A percentile compares a stretch with the other conserved stretches of the same genome.
phyloP scores from a whole-genome alignment of 805 yeast genomes.

The Ogataea saltuana region DNA sequence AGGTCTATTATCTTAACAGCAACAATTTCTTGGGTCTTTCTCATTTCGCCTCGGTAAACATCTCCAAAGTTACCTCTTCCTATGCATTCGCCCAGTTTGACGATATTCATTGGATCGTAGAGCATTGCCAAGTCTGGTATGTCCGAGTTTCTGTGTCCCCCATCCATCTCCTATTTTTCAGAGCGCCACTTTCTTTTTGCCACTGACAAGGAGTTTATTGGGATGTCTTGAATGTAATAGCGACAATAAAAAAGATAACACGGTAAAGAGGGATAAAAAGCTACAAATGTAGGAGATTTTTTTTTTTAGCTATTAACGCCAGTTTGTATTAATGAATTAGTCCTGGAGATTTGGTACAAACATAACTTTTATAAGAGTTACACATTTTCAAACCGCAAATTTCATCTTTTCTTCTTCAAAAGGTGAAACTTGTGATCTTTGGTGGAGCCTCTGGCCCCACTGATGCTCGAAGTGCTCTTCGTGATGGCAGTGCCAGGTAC shows the following conservation, averaged over 20 bases:
- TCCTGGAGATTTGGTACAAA: not conserved
- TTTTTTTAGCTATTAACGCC: slow-evolving; percentile 1
- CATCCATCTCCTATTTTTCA: slow-evolving; percentile 6
- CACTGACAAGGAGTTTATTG: too few species aligned
- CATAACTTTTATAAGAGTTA: too few species aligned
- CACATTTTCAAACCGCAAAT: too few species aligned
- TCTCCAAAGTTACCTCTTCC: slow-evolving; percentile 90
- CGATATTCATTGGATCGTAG: slow-evolving; percentile 22
- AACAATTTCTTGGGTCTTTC: slow-evolving; percentile 45
- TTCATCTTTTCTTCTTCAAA: slow-evolving; percentile 27
- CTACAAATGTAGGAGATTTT: slow-evolving; percentile 1
- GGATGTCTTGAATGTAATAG: too few species aligned
- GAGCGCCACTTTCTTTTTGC: too few species aligned
- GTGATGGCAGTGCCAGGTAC: not conserved
- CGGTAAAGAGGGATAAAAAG: slow-evolving; percentile 1
- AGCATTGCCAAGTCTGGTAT: slow-evolving; percentile 2
- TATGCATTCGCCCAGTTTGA: slow-evolving; percentile 53
- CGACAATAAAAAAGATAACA: too few species aligned
- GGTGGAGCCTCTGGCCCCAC: slow-evolving; percentile 4
- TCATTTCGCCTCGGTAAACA: slow-evolving; percentile 61
- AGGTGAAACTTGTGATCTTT: slow-evolving; percentile 27
- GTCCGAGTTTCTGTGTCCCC: not conserved
- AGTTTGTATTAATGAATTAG: not conserved
- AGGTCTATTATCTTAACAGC: slow-evolving; percentile 88
- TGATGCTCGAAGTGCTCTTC: not conserved